A percentile compares a stretch with the other conserved stretches of the same genome.
phyloP scores from a whole-genome alignment of 164 flowering plant genomes.

The Nelumbo lutea region DNA sequence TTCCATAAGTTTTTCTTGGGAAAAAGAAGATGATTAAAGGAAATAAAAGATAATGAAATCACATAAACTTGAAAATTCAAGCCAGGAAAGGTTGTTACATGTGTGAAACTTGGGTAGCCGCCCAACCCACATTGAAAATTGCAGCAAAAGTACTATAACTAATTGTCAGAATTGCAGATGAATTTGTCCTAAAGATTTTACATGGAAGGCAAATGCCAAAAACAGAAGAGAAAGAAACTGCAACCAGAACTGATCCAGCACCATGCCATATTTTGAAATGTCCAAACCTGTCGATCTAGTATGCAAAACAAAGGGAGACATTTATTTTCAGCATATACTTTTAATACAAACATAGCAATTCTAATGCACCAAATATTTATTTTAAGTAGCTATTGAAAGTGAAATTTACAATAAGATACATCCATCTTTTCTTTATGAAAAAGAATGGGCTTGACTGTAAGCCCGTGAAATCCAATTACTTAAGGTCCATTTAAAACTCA shows the following conservation, averaged over 20 bases:
- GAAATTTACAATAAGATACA: no score
- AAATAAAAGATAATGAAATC: background rate
- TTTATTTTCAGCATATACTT: constrained; percentile 4
- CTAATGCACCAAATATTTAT: background rate
- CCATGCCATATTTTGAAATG: constrained; percentile 94
- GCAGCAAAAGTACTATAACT: constrained; percentile 84
- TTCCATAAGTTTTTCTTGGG: background rate
- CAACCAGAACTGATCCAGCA: constrained; percentile 82
- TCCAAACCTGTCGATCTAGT: constrained; percentile 93
- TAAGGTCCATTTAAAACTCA: no score
- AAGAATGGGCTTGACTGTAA: no score
- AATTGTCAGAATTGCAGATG: constrained; percentile 54
- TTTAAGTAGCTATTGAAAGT: background rate
- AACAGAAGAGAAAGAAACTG: constrained; percentile 89
- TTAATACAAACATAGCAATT: background rate
- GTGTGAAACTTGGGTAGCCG: constrained; percentile 95
- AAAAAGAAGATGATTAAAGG: background rate
- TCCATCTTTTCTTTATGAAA: no score
- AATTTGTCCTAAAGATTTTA: constrained; percentile 46
- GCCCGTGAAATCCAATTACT: no score
- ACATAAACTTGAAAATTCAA: constrained; percentile 1
- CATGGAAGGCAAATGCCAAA: constrained; percentile 92
- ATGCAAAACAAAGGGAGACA: constrained; percentile 10
- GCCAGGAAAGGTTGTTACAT: constrained; percentile 50
- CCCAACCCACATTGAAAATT: constrained; percentile 93